These are phyloP conservation scores for Udeniomyces megalosporus DNA, from an alignment of 768 basidiomycete genomes.

Conservation along the genomic window DNA sequence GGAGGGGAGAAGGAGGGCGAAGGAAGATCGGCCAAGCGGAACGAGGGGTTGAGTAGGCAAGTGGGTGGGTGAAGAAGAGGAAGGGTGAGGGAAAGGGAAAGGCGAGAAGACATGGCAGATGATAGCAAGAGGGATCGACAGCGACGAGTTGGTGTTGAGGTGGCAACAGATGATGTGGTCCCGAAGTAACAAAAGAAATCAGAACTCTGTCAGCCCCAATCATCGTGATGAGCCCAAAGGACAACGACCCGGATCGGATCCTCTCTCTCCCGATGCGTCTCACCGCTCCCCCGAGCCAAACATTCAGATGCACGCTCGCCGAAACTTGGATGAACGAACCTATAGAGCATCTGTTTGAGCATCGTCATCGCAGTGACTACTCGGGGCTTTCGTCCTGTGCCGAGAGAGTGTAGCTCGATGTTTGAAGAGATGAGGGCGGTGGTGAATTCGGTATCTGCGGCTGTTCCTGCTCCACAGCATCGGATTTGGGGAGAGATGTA, in stretches of 20 bases:
- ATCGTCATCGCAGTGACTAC: constrained; percentile 98
- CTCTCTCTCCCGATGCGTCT: not conserved
- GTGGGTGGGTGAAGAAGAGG: not conserved
- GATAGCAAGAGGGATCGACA: no score
- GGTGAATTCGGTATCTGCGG: constrained; percentile 92
- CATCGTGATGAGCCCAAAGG: no score
- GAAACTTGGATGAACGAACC: constrained; percentile 34
- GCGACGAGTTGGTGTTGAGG: no score
- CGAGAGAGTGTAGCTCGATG: constrained; percentile 79
- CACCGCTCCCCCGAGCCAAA: not conserved
- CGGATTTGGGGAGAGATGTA: constrained; percentile 88
- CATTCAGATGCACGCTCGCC: not conserved
- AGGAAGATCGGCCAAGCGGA: no score
- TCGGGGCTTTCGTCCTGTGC: constrained; percentile 75
- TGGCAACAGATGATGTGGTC: no score
- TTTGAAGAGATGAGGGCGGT: constrained; percentile 92
- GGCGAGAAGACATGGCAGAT: not conserved
- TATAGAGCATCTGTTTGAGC: constrained; percentile 89
- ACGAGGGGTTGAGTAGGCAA: not conserved
- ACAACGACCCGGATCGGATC: no score
- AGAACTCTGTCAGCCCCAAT: no score
- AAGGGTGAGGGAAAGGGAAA: not conserved
- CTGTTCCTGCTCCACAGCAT: constrained; percentile 96
- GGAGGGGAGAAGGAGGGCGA: no score
- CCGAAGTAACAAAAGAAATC: no score